A percentile compares a stretch with the other conserved stretches of the same genome.
Conservation (phyloP, 2,329 filamentous ascomycete species). For the Rugonectria rugulosa region DNA sequence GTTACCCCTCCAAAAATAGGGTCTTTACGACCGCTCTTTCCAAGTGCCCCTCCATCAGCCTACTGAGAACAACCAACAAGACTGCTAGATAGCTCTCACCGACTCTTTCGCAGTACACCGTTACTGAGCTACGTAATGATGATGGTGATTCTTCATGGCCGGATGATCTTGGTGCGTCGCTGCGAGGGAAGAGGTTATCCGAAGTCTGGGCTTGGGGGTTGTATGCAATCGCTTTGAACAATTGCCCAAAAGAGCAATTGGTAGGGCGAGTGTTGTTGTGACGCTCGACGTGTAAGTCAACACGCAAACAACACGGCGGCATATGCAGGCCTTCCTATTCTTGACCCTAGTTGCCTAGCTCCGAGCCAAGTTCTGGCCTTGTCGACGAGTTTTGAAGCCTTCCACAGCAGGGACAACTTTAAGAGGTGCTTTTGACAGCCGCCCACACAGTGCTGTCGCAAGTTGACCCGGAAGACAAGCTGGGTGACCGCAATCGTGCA, state of each 20-base stretch:
- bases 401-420: conserved; percentile 16
- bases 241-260: neutral
- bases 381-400: conserved; percentile 6
- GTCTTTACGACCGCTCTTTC: conserved; percentile 27
- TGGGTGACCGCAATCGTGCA: conserved; percentile 30
- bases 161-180: conserved; percentile 23
- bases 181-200: too few relatives aligned
- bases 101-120: conserved; percentile 34
- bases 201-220: too few relatives aligned
- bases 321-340: conserved; percentile 32
- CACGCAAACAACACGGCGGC: conserved; percentile 29
- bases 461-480: conserved; percentile 20
- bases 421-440: neutral
- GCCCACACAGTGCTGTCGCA: conserved; percentile 21
- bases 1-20: conserved; percentile 37
- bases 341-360: conserved; percentile 20
- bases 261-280: conserved; percentile 1
- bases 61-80: conserved; percentile 24
- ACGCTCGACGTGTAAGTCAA: conserved; percentile 33
- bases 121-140: conserved; percentile 34
- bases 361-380: conserved; percentile 7
- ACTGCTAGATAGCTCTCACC: conserved; percentile 32
- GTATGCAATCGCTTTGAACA: too few relatives aligned
- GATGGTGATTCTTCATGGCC: conserved; percentile 29
- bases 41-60: conserved; percentile 31